A percentile compares a stretch with the other conserved stretches of the same genome.
These are phyloP conservation scores for Harringtonia lauricola DNA, from an alignment of 2,329 filamentous ascomycete species.

Conservation along the genomic window DNA sequence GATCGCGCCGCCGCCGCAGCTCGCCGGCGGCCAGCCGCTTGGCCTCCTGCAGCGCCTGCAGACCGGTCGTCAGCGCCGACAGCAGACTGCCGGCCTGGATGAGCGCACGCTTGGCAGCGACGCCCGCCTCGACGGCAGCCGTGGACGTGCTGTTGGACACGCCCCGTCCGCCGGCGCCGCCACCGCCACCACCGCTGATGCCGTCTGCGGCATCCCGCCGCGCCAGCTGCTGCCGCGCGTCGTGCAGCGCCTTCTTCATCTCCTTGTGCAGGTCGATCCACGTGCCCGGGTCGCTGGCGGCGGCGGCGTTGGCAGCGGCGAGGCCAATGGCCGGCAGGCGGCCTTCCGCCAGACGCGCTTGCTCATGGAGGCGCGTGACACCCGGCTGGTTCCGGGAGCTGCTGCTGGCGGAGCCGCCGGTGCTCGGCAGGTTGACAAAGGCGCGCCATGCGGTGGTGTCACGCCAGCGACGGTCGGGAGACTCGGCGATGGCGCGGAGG, in stretches of 20 bases:
- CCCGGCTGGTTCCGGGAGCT: slow-evolving; percentile 5
- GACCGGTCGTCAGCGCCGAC: slow-evolving; percentile 51
- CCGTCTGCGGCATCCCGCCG: slow-evolving; percentile 57
- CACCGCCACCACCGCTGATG: slow-evolving; percentile 19
- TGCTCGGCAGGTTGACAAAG: slow-evolving; percentile 57
- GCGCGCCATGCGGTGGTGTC: slow-evolving; percentile 60
- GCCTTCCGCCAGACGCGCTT: slow-evolving; percentile 19
- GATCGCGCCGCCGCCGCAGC: slow-evolving; percentile 57
- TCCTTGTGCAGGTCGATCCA: slow-evolving; percentile 71
- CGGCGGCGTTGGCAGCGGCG: slow-evolving; percentile 26
- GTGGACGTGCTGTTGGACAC: neutral
- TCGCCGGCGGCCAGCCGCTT: slow-evolving; percentile 61
- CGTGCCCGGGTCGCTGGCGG: slow-evolving; percentile 48
- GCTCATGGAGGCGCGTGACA: slow-evolving; percentile 9
- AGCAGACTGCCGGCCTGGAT: slow-evolving; percentile 57
- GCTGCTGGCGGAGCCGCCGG: slow-evolving; percentile 10
- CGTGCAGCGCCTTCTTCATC: slow-evolving; percentile 59
- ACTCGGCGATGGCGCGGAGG: slow-evolving; percentile 58
- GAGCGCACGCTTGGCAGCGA: slow-evolving; percentile 64
- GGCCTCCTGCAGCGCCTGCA: slow-evolving; percentile 44
- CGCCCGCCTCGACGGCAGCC: slow-evolving; percentile 47
- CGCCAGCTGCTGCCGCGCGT: slow-evolving; percentile 55
- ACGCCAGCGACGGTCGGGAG: slow-evolving; percentile 66
- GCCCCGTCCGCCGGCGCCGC: neutral
- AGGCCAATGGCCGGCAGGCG: slow-evolving; percentile 22